Evolutionary conservation across 108 stramenopile genomes (phyloP), one percentile per base, ranked within the genome.

Genomic region (Nannochloropsis salina): DNA sequence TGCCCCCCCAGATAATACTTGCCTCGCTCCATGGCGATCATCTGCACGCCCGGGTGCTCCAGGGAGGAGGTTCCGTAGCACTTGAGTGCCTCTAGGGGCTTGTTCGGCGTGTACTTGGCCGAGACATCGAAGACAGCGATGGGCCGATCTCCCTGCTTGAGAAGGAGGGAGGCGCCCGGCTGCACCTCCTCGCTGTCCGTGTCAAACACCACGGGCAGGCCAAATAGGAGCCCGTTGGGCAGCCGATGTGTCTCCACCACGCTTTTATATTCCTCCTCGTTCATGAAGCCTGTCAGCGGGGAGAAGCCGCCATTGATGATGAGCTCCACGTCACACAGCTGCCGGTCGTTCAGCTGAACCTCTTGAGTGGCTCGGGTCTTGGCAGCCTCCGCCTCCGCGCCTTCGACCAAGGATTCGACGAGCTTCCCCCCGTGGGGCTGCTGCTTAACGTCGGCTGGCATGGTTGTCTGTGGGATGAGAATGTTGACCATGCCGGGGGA

Each of bases 1-100:
- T 96, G 95, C 87, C 97, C 99, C 83, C 96, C 96, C 94, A 98
- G 94, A 95, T 99, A 99, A 91, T 95, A 96, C 87, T 93, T 94
- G 40, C 98, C 98, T 82, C 96, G 94, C 88, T 98, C 97, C 85
- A 96, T 97, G 89, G 97, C 96, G 88, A 99, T 96, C 97, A 98
- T 98, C 84, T 95, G 93, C 44, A 96, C 91, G 80, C 97, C 98
- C 51, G 99, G 99, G 90, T 99, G 99, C 92, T 96, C 97, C 85
- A 97, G 94, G 85, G 93, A 92, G 74, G 95, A 94, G 40, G 98
- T 98, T 90, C 98, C 96, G 93, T 98, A 98, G 94, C 96, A 97
- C 89, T 96, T 92, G 80, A 92, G 90, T 90, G 94, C 94, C 86
- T 98, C 98, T 44, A 94, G 86, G 10, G 95, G 94, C 92, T 98